These are phyloP conservation scores for Kregervanrija fluxuum DNA, from an alignment of 805 yeast species.

Conservation along the genomic window DNA sequence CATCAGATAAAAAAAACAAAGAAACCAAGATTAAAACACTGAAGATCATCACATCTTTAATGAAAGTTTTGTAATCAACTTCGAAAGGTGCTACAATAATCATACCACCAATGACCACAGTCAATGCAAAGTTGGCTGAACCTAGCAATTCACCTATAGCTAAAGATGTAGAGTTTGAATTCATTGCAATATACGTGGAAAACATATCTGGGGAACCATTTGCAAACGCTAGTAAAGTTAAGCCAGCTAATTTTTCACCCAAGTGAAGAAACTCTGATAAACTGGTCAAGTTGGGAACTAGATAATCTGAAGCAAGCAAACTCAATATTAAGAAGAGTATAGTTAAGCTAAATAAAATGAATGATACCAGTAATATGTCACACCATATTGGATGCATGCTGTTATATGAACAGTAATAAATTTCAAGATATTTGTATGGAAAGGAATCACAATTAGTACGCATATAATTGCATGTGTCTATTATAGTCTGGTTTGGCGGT, in stretches of 20 bases:
- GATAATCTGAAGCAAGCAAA: slow-evolving; percentile 69
- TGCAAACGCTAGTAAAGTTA: slow-evolving; percentile 84
- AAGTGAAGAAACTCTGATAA: slow-evolving; percentile 56
- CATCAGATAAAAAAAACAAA: slow-evolving; percentile 47
- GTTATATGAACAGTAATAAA: slow-evolving; percentile 19
- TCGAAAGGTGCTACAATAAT: slow-evolving; percentile 35
- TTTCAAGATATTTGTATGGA: slow-evolving; percentile 15
- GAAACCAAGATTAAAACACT: slow-evolving; percentile 41
- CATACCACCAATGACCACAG: slow-evolving; percentile 46
- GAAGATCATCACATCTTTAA: slow-evolving; percentile 58
- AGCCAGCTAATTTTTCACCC: slow-evolving; percentile 75
- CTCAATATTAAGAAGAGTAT: slow-evolving; percentile 60
- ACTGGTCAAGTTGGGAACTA: slow-evolving; percentile 71
- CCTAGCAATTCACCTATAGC: slow-evolving; percentile 51
- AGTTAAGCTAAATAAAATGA: no score
- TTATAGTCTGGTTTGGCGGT: slow-evolving; percentile 7
- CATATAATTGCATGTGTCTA: slow-evolving; percentile 16
- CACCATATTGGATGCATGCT: slow-evolving; percentile 4
- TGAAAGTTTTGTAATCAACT: slow-evolving; percentile 44
- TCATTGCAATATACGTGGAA: slow-evolving; percentile 77
- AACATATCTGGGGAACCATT: slow-evolving; percentile 90
- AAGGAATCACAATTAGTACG: slow-evolving; percentile 13
- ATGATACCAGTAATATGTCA: slow-evolving; percentile 3
- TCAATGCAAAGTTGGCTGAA: slow-evolving; percentile 44
- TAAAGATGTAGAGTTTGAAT: slow-evolving; percentile 48